phyloP scores from a whole-genome alignment of 495 filamentous ascomycete genomes.

The Tuber indicum region DNA sequence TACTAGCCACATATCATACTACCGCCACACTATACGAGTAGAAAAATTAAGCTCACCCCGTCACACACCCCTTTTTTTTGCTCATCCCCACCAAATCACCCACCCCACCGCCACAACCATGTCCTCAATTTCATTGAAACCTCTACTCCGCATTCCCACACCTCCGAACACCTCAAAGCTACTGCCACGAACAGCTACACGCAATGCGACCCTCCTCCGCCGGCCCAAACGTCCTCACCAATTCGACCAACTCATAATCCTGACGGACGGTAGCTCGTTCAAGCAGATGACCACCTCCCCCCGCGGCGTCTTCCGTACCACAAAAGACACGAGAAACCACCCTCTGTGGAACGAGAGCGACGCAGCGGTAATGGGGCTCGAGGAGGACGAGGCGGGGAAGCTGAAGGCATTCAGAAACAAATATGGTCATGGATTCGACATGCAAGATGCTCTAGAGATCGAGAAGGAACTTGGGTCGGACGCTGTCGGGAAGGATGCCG shows the following conservation, averaged over 20 bases:
- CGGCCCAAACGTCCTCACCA: constrained; percentile 87
- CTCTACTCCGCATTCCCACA: constrained; percentile 46
- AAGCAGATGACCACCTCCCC: constrained; percentile 84
- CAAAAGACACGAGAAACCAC: constrained; percentile 82
- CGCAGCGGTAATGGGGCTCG: constrained; percentile 71
- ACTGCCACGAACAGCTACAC: constrained; percentile 35
- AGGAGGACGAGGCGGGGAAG: constrained; percentile 91
- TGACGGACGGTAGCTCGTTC: constrained; percentile 86
- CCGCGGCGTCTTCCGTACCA: constrained; percentile 62
- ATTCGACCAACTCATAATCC: constrained; percentile 91
- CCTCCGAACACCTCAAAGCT: constrained; percentile 15
- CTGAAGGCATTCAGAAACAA: constrained; percentile 73
- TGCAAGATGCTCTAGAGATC: constrained; percentile 10
- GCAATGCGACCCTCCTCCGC: constrained; percentile 68
- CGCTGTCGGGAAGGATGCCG: constrained; percentile 33
- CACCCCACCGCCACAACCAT: constrained; percentile 2
- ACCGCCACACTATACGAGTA: background rate
- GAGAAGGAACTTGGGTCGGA: constrained; percentile 43
- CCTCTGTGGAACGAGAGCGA: constrained; percentile 81
- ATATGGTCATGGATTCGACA: constrained; percentile 80
- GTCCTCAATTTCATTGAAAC: constrained; percentile 30
- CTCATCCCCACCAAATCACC: constrained; percentile 7
- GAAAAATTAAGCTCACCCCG: constrained; percentile 25
- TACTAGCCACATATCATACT: background rate
- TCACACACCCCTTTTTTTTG: background rate